Base-by-base conservation (phyloP, 2,329 filamentous ascomycete genomes). In the Cladophialophora exuberans region DNA sequence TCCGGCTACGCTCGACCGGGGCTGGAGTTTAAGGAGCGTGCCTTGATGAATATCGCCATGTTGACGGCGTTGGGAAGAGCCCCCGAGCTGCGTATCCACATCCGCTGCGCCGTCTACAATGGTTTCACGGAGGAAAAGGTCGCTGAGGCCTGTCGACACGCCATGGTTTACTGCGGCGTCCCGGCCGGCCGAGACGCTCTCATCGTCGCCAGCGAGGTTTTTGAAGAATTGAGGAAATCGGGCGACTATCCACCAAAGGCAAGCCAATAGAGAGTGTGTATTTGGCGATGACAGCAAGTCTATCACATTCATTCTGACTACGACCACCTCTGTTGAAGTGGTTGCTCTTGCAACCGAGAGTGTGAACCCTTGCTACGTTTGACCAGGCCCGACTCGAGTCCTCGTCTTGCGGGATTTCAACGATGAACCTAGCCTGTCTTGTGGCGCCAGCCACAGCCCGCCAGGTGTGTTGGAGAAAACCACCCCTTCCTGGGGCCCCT, bases 1-100 rank as follows among this genome's bases (percentile, higher is more conserved):
- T 83, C 83, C 13, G 77, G 79, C 15, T 87, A 83, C 83, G 80
- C 80, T 3, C 78, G 84, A 6, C 83, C 83, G 0, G 84, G 83
- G 0, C 76, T 87, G 6, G 77, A 80, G 26, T 76, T 79, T 56
- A 83, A 85, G 66, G 79, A 83, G 62, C 77, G 84, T 39, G 81
- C 77, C 46, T 72, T 87, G 47, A 70, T 87, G 52, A 86, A 86
- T 66, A 81, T 86, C 43, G 83, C 79, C 45, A 85, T 87, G 79
- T 72, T 87, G 44, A 81, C 80, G 66, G 82, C 82, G 2, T 73
- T 85, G 57, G 85, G 85, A 62, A 73, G 81, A 3, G 73, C 72
- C 2, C 77, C 79, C 0, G 84, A 87, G 65, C 70, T 87, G 53
- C 83, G 75, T 0, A 76, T 83, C 6, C 84, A 87, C 65, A 74